phyloP scores from a whole-genome alignment of 1,139 yeast genomes.

The Scheffersomyces stambukii region DNA sequence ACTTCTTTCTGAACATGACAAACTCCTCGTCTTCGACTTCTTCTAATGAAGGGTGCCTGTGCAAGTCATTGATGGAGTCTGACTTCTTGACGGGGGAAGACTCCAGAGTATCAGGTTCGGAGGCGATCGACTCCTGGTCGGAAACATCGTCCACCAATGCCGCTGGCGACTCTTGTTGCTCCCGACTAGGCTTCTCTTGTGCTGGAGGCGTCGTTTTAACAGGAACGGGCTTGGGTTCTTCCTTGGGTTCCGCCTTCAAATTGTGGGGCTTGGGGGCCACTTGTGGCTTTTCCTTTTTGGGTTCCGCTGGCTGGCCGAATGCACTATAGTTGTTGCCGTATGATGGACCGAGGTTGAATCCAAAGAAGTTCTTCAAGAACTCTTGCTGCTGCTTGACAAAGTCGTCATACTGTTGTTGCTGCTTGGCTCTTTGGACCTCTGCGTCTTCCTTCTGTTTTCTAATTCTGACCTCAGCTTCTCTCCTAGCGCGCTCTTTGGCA shows the following conservation, averaged over 20 bases:
- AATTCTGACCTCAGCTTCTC: slow-evolving; percentile 14
- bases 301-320: background rate
- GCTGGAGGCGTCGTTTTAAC: slow-evolving; percentile 1
- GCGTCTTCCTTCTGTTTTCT: slow-evolving; percentile 9
- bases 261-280: slow-evolving; percentile 8
- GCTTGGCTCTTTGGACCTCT: slow-evolving; percentile 10
- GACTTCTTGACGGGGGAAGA: background rate
- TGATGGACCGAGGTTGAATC: slow-evolving; percentile 9
- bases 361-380: slow-evolving; percentile 19
- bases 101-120: slow-evolving; percentile 20
- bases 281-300: slow-evolving; percentile 4
- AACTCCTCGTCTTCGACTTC: slow-evolving; percentile 46
- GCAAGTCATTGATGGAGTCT: slow-evolving; percentile 9
- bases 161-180: slow-evolving; percentile 1
- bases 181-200: slow-evolving; percentile 1
- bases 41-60: slow-evolving; percentile 30
- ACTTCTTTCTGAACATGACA: slow-evolving; percentile 37
- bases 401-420: slow-evolving; percentile 9
- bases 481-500: slow-evolving; percentile 13
- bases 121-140: slow-evolving; percentile 20
- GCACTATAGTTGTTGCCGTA: slow-evolving; percentile 1
- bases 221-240: slow-evolving; percentile 1
- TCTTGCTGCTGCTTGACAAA: slow-evolving; percentile 15
- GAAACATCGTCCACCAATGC: slow-evolving; percentile 8
- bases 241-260: slow-evolving; percentile 1